A percentile compares a stretch with the other conserved stretches of the same genome.
Evolutionary conservation across 371 early-diverging fungal species (phyloP).

Genomic region (Actinomortierella ambigua): DNA sequence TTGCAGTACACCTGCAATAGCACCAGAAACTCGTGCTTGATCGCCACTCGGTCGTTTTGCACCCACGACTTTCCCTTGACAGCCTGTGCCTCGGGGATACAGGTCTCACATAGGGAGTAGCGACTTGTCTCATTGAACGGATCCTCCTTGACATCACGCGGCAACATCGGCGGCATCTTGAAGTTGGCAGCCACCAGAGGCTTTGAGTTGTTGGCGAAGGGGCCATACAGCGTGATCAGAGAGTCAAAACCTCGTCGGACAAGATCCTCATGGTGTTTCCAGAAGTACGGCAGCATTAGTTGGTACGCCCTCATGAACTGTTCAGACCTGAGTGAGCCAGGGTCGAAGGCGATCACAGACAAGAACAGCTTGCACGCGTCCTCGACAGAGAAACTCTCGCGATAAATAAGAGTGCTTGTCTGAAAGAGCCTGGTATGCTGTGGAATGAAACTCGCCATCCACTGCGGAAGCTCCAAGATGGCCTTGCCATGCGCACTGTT

Average conservation of each 20-base stretch:
- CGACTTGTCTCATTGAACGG: constrained; percentile 13
- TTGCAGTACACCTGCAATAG: constrained; percentile 58
- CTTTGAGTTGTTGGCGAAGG: constrained; percentile 59
- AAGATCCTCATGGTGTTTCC: constrained; percentile 45
- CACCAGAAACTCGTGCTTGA: constrained; percentile 61
- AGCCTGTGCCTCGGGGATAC: constrained; percentile 11
- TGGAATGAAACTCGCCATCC: constrained; percentile 30
- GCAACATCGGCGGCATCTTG: constrained; percentile 18
- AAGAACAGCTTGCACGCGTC: constrained; percentile 67
- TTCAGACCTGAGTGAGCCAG: constrained; percentile 66
- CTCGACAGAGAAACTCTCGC: constrained; percentile 54
- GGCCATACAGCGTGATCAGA: constrained; percentile 57
- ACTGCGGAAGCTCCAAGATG: constrained; percentile 27
- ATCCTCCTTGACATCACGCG: constrained; percentile 4
- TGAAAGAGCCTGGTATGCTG: constrained; percentile 36
- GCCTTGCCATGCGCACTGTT: constrained; percentile 22
- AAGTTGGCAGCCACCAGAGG: constrained; percentile 35
- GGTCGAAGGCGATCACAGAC: constrained; percentile 71
- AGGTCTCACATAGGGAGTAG: constrained; percentile 4
- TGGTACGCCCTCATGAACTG: constrained; percentile 65
- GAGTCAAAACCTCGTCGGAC: constrained; percentile 61
- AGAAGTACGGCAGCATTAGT: constrained; percentile 52
- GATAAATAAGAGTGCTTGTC: constrained; percentile 27
- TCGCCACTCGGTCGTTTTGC: constrained; percentile 66
- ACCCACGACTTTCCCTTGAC: constrained; percentile 68